phyloP scores from a whole-genome alignment of 139 green algal species.

The Marvania coccoides region DNA sequence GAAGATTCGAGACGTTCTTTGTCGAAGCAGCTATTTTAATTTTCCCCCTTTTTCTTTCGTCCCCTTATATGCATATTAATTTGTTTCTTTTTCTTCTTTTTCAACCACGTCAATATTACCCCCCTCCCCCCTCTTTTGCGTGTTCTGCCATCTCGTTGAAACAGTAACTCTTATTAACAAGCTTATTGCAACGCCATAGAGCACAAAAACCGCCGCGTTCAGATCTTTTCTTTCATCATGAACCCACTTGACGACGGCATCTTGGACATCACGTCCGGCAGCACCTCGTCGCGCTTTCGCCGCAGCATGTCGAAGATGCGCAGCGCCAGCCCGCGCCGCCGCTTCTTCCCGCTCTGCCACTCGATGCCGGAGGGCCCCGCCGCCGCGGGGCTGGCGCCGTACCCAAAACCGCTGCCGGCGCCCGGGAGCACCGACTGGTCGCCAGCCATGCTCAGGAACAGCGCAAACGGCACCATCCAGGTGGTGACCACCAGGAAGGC shows the following conservation, averaged over 20 bases:
- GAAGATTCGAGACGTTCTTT: too few species aligned
- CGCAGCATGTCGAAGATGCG: constrained; percentile 24
- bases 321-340: constrained; percentile 24
- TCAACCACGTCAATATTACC: too few species aligned
- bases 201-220: neutral
- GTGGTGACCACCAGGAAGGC: constrained; percentile 40
- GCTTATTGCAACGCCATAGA: neutral
- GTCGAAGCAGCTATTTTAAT: too few species aligned
- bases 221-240: constrained; percentile 31
- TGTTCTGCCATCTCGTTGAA: too few species aligned
- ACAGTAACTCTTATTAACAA: neutral
- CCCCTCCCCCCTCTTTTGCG: too few species aligned
- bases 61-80: too few species aligned
- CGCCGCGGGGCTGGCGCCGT: neutral
- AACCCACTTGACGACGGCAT: constrained; percentile 5
- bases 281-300: constrained; percentile 30
- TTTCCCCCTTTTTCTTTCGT: too few species aligned
- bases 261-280: constrained; percentile 24
- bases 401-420: constrained; percentile 8
- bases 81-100: too few species aligned
- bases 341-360: neutral
- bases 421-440: constrained; percentile 32
- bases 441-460: constrained; percentile 36
- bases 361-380: neutral
- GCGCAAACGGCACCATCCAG: constrained; percentile 31